These are phyloP conservation scores for Boletellus sp. DNA, from an alignment of 768 basidiomycete species.

Conservation along the genomic window DNA sequence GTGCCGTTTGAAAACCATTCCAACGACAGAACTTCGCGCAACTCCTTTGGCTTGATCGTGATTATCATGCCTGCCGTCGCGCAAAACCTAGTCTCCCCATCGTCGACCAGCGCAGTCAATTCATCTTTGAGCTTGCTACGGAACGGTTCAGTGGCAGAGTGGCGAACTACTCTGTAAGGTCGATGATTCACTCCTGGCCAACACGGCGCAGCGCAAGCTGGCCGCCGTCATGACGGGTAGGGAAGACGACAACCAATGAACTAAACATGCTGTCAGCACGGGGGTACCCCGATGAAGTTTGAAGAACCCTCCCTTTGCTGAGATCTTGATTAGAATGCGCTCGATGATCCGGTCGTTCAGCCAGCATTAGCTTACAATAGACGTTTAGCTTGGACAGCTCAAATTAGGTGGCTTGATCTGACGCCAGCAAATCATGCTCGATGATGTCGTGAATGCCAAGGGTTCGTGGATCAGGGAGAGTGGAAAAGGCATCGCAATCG, in stretches of 20 bases:
- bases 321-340: too few relatives aligned
- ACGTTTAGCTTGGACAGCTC: neutral
- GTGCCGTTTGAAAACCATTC: too few relatives aligned
- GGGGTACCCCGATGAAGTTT: neutral
- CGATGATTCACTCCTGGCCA: neutral
- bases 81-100: slow-evolving; percentile 17
- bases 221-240: slow-evolving; percentile 45
- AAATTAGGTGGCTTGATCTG: neutral
- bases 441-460: slow-evolving; percentile 18
- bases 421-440: slow-evolving; percentile 23
- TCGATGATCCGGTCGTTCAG: too few relatives aligned
- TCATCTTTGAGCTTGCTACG: neutral
- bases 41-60: neutral
- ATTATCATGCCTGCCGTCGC: neutral
- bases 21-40: too few relatives aligned
- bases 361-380: neutral
- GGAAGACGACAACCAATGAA: slow-evolving; percentile 48
- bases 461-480: neutral
- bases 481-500: neutral
- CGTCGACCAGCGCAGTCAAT: slow-evolving; percentile 17
- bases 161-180: neutral
- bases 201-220: neutral
- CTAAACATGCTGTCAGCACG: neutral
- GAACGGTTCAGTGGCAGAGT: neutral
- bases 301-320: neutral